These are phyloP conservation scores for Sinapis alba DNA, from an alignment of 441 rosid species.

Conservation along the genomic window DNA sequence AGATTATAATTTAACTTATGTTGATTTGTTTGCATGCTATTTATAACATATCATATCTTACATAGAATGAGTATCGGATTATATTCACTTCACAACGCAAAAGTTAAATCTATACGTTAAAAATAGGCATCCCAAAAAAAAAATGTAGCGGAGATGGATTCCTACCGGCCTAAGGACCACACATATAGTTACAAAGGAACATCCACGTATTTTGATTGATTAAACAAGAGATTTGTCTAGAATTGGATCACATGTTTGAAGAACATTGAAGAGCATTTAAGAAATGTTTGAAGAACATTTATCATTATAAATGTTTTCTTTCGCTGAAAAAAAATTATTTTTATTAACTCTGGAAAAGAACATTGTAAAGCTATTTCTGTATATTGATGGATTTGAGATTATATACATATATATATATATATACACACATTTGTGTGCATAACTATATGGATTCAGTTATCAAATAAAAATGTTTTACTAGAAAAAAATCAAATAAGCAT, in stretches of 20 bases:
- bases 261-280: too few species aligned
- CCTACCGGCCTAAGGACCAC: constrained; percentile 26
- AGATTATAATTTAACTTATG: background rate
- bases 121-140: background rate
- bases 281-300: background rate
- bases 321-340: background rate
- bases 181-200: background rate
- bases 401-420: constrained; percentile 1
- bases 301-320: too few species aligned
- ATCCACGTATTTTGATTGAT: constrained; percentile 28
- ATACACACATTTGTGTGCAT: background rate
- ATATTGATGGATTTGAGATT: constrained; percentile 16
- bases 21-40: background rate
- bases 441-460: background rate
- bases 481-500: too few species aligned
- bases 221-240: constrained; percentile 24
- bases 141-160: constrained; percentile 24
- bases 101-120: background rate
- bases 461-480: too few species aligned
- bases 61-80: background rate
- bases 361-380: background rate
- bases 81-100: background rate
- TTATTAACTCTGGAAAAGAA: background rate
- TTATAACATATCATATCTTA: background rate
- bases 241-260: constrained; percentile 19